A percentile compares a stretch with the other conserved stretches of the same genome.
Conservation (phyloP, 192 early-diverging fungal species). For the Backusella australiensis region DNA sequence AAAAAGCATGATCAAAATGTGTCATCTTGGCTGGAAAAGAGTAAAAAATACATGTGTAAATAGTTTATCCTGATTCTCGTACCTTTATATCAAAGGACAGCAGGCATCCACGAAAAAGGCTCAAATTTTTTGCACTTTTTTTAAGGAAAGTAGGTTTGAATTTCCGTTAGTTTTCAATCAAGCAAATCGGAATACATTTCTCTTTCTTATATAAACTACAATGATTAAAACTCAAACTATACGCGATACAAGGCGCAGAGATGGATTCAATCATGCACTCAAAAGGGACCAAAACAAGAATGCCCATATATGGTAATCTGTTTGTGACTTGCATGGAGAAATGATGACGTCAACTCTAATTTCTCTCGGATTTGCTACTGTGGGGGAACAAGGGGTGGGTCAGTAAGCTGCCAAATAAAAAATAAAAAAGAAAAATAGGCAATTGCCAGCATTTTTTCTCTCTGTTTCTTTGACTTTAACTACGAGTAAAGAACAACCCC, state of each 20-base stretch:
- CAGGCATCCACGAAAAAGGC: neutral
- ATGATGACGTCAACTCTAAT: neutral
- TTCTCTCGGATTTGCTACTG: neutral
- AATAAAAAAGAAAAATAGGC: neutral
- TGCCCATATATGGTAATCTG: no score
- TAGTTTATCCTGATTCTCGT: neutral
- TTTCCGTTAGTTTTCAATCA: neutral
- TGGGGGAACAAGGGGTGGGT: neutral
- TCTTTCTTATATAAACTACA: neutral
- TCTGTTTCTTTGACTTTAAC: conserved; percentile 5
- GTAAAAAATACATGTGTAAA: neutral
- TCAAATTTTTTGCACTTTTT: neutral
- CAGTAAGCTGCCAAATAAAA: conserved; percentile 2
- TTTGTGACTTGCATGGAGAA: no score
- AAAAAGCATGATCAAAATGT: neutral
- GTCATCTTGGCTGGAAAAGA: neutral
- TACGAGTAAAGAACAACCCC: conserved; percentile 11
- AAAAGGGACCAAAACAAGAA: neutral
- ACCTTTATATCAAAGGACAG: neutral
- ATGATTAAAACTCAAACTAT: neutral
- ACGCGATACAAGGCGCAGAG: neutral
- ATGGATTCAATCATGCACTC: neutral
- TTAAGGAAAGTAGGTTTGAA: neutral
- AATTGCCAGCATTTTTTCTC: conserved; percentile 11
- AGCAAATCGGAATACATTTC: neutral